phyloP scores from a whole-genome alignment of 2,329 filamentous ascomycete genomes.

The Fonsecaea multimorphosa region DNA sequence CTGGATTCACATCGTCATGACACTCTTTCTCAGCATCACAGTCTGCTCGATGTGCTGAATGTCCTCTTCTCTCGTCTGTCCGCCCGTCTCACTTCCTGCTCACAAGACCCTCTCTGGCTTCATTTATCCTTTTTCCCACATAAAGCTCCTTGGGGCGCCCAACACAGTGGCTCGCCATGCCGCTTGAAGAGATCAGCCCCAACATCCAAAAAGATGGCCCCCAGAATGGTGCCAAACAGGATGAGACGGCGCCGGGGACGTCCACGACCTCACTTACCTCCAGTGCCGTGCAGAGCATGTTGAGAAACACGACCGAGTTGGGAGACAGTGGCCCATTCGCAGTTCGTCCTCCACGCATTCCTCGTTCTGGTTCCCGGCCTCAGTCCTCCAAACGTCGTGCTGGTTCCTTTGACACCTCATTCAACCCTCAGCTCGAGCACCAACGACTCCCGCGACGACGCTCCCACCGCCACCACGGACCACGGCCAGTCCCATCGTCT shows the following conservation, averaged over 20 bases:
- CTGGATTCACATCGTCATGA: not conserved
- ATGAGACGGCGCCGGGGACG: constrained; percentile 9
- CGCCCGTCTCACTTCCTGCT: not conserved
- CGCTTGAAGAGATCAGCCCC: constrained; percentile 34
- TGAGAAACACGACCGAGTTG: constrained; percentile 69
- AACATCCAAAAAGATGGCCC: constrained; percentile 31
- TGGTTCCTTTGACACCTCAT: constrained; percentile 35
- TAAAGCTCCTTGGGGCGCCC: constrained; percentile 10
- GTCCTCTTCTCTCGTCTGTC: not conserved
- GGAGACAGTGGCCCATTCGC: constrained; percentile 69
- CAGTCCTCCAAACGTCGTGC: constrained; percentile 31
- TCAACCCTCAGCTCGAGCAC: constrained; percentile 29
- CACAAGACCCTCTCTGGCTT: not conserved
- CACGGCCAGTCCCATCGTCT: constrained; percentile 30
- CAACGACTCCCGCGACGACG: constrained; percentile 25
- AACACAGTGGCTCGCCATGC: constrained; percentile 29
- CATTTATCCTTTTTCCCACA: not conserved
- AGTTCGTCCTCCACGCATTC: constrained; percentile 53
- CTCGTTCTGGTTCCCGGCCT: constrained; percentile 43
- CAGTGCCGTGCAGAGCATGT: constrained; percentile 67
- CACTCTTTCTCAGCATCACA: not conserved
- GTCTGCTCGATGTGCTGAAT: not conserved
- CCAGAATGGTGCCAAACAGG: constrained; percentile 18
- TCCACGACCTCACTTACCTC: constrained; percentile 43
- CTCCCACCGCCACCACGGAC: constrained; percentile 29